phyloP scores from a whole-genome alignment of 2,329 filamentous ascomycete species.

The Emmonsia crescens region DNA sequence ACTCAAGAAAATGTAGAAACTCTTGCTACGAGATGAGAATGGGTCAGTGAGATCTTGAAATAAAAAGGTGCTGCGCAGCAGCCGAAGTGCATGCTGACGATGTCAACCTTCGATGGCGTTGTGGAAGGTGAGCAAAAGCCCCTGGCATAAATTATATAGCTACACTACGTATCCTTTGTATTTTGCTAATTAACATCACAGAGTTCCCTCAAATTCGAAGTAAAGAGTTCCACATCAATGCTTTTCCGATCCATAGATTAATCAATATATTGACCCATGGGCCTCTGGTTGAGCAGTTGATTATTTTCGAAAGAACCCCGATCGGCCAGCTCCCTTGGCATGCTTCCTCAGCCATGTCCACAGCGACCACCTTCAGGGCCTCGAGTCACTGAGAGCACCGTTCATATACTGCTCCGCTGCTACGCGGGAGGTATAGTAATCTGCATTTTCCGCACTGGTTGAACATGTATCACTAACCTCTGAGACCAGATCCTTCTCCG shows the following conservation, averaged over 20 bases:
- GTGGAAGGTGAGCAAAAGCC: conserved; percentile 17
- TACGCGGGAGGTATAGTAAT: conserved; percentile 51
- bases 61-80: not conserved
- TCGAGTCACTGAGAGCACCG: conserved; percentile 64
- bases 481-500: conserved; percentile 54
- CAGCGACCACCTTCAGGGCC: conserved; percentile 73
- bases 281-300: conserved; percentile 49
- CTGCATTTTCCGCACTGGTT: not conserved
- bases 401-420: conserved; percentile 87
- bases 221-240: not conserved
- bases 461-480: not conserved
- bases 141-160: not conserved
- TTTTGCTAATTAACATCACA: not conserved
- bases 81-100: conserved; percentile 6
- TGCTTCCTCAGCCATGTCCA: conserved; percentile 91
- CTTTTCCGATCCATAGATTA: not conserved
- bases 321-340: conserved; percentile 54
- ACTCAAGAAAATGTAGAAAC: not conserved
- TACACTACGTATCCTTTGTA: not conserved
- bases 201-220: conserved; percentile 16
- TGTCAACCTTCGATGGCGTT: conserved; percentile 27
- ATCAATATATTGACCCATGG: not conserved
- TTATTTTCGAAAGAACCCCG: conserved; percentile 56
- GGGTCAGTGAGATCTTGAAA: not conserved
- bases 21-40: not conserved